These are phyloP conservation scores for Boletales sp. DNA, from an alignment of 768 basidiomycete genomes.

Conservation along the genomic window DNA sequence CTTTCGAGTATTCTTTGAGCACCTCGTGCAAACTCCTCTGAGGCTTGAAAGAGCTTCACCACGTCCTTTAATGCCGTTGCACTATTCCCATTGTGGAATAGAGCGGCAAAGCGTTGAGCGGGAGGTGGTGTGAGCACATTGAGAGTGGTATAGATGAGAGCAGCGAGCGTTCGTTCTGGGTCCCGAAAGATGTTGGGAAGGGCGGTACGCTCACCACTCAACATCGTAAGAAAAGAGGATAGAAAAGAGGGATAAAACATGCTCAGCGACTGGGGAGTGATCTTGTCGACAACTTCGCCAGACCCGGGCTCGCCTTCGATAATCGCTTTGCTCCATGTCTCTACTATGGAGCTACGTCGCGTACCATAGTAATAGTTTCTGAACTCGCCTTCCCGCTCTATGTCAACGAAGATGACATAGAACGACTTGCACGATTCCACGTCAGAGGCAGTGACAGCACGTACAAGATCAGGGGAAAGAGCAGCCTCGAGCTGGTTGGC, in stretches of 20 bases:
- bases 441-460: conserved; percentile 80
- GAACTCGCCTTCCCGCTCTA: conserved; percentile 91
- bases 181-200: conserved; percentile 89
- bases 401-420: conserved; percentile 84
- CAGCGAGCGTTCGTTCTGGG: conserved; percentile 69
- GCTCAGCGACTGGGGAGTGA: conserved; percentile 46
- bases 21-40: conserved; percentile 77
- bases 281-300: conserved; percentile 38
- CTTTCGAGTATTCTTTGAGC: conserved; percentile 80
- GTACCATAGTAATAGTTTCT: conserved; percentile 92
- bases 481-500: conserved; percentile 96
- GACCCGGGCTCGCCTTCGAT: conserved; percentile 33
- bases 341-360: conserved; percentile 58
- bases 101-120: conserved; percentile 68
- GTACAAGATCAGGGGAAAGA: conserved; percentile 84
- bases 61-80: conserved; percentile 63
- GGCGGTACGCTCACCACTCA: conserved; percentile 67
- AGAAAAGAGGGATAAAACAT: conserved; percentile 78
- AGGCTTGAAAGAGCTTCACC: conserved; percentile 65
- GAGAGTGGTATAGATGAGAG: conserved; percentile 79
- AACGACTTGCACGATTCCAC: conserved; percentile 70
- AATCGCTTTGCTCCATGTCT: conserved; percentile 62
- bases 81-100: conserved; percentile 59
- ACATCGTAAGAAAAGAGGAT: conserved; percentile 55
- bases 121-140: conserved; percentile 79